Evolutionary conservation across 2,329 filamentous ascomycete species (phyloP), one percentile per base, ranked within the genome.

Genomic region (Fusarium sp.): DNA sequence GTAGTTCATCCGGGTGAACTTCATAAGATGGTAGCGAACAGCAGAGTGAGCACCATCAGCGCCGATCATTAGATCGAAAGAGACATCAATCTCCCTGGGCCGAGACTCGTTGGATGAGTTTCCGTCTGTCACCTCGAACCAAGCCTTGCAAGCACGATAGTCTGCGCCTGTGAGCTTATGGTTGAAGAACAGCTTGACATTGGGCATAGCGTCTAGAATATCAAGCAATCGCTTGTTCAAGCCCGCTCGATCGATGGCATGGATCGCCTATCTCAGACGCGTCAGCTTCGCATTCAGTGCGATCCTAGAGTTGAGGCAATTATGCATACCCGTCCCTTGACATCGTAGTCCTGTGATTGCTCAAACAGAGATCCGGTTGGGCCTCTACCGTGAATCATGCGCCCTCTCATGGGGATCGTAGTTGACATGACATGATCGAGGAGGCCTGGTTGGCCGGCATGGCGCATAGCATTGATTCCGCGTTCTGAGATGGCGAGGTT

Each of bases 1-100:
- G 73, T 97, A 99, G 77, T 95, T 88, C 86, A 98, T 92, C 10
- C 91, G 88, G 1, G 90, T 86, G 70, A 87, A 97, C 78, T 98
- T 98, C 94, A 99, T 99, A 78, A 99, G 81, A 73, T 98, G 93
- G 74, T 92, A 96, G 47, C 95, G 85, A 5, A 93, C 89, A 39
- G 93, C 89, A 0, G 94, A 98, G 77, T 99, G 94, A 1, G 95
- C 95, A 7, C 95, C 95, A 72, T 99, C 95, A 31, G 94, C 93
- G 9, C 95, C 95, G 55, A 99, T 91, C 79, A 99, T 88, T 66
- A 97, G 86, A 76, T 98, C 93, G 68, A 97, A 98, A n/a, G 81
- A 76, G 22, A 96, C 85, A 72, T 96, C 90, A 51, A 96, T 87
- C 75, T 97, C 93, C 8, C 79, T 79, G 1, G 83, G 79, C n/a